Evolutionary conservation across 345 rosid genomes (phyloP).

Genomic region (Eucalyptus marginata): DNA sequence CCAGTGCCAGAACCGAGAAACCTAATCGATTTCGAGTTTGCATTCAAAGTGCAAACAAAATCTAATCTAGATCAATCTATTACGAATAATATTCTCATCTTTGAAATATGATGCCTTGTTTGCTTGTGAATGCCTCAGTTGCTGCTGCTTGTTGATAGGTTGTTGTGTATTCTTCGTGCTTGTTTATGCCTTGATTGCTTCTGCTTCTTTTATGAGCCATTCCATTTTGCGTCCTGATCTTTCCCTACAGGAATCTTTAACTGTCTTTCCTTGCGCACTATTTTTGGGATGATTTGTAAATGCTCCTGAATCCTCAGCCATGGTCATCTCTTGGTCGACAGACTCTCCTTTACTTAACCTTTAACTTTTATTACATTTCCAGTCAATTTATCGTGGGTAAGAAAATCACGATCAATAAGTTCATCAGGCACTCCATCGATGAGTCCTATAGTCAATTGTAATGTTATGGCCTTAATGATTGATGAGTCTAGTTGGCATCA

Average conservation of each 20-base stretch:
- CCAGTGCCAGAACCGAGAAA: neutral
- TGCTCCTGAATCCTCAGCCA: neutral
- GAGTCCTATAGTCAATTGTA: neutral
- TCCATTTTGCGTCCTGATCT: neutral
- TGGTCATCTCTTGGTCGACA: neutral
- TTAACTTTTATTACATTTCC: neutral
- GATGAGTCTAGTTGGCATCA: neutral
- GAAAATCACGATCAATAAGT: neutral
- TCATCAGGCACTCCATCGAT: neutral
- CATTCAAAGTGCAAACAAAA: neutral
- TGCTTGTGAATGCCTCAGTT: neutral
- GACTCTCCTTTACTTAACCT: neutral
- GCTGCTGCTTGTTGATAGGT: neutral
- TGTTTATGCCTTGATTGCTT: neutral
- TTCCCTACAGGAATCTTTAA: neutral
- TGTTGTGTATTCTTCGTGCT: neutral
- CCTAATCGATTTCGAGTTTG: neutral
- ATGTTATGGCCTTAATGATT: neutral
- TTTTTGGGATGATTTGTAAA: neutral
- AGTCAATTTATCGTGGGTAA: neutral
- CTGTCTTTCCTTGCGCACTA: neutral
- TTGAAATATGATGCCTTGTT: neutral
- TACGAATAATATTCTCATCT: neutral
- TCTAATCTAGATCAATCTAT: neutral
- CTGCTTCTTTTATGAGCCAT: neutral